Base-by-base conservation (phyloP, 2,329 filamentous ascomycete species). In the Aspergillus versicolor region DNA sequence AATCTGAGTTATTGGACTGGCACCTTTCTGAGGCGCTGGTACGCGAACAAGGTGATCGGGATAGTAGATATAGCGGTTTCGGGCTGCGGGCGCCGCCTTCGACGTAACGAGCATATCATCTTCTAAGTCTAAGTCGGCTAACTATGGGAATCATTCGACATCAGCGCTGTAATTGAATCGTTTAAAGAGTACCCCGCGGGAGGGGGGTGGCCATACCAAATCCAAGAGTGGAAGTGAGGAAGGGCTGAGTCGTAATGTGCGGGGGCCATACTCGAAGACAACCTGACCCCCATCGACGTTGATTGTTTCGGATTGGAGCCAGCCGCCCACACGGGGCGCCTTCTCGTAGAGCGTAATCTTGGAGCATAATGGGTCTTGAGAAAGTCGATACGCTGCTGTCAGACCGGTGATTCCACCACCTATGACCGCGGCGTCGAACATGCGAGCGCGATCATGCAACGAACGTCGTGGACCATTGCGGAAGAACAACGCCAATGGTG, bases 321-420 rank as follows among this genome's bases (percentile, higher is more conserved):
- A 97, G 45, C 94, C 94, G 43, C 94, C 94, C 1, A 93, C 72
- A 19, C 85, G 81, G 21, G 83, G 71, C 27, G 80, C 82, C 19
- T 83, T 82, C 72, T 99, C 94, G 73, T 91, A 96, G 9, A 99
- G 70, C 0, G 90, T 94, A 67, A 99, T 86, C 51, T 86, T 85
- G 34, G 85, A 81, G 55, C 82, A 79, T 4, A 87, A 85, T n/a
- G 89, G 82, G 66, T 87, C 79, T 63, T 84, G 84, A 12, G 86
- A 81, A 44, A 96, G 80, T 72, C 90, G 92, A 77, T 90, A 91
- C 30, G 91, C 91, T 40, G 87, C 82, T 37, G 88, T 84, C 47
- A 96, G 82, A 50, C 92, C 92, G 1, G 91, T 94, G 70, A 96
- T 87, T 41, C 92, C 92, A 59, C 87, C 91, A 52, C 92, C 92